Percentiles rank a stretch among this genome's conserved stretches.
Conservation (phyloP, 306 rosid species). For the Cicer cuneatum region DNA sequence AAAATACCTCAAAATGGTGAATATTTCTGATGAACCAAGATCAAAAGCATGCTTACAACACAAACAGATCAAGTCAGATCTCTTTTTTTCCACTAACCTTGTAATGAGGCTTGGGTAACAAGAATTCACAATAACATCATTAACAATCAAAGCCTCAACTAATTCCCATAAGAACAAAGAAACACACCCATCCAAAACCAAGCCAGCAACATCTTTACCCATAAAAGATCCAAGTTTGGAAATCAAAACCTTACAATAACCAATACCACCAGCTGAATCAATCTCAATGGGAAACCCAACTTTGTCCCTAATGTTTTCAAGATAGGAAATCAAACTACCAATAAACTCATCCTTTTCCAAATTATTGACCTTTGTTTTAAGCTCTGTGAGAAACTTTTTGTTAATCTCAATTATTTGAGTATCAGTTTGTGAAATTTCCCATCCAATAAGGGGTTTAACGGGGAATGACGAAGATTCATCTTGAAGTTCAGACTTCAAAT, state of each 20-base stretch:
- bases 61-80: slow-evolving; percentile 66
- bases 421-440: slow-evolving; percentile 66
- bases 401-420: slow-evolving; percentile 56
- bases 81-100: slow-evolving; percentile 60
- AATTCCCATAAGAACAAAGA: slow-evolving; percentile 77
- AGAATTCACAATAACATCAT: slow-evolving; percentile 57
- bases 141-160: slow-evolving; percentile 65
- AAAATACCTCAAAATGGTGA: slow-evolving; percentile 71
- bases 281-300: slow-evolving; percentile 51
- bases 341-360: slow-evolving; percentile 60
- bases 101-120: slow-evolving; percentile 58
- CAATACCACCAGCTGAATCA: slow-evolving; percentile 43
- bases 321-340: slow-evolving; percentile 56
- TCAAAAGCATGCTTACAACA: slow-evolving; percentile 70
- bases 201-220: slow-evolving; percentile 59
- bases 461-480: slow-evolving; percentile 49
- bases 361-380: slow-evolving; percentile 55
- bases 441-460: slow-evolving; percentile 58
- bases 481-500: slow-evolving; percentile 52
- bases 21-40: slow-evolving; percentile 68
- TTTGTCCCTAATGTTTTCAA: slow-evolving; percentile 55
- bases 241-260: slow-evolving; percentile 54
- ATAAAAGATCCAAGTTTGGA: slow-evolving; percentile 54
- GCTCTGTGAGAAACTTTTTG: slow-evolving; percentile 57
- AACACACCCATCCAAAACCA: slow-evolving; percentile 71